Conservation (phyloP, 176 grass and related monocot species). For the Echinochloa phyllopogon region DNA sequence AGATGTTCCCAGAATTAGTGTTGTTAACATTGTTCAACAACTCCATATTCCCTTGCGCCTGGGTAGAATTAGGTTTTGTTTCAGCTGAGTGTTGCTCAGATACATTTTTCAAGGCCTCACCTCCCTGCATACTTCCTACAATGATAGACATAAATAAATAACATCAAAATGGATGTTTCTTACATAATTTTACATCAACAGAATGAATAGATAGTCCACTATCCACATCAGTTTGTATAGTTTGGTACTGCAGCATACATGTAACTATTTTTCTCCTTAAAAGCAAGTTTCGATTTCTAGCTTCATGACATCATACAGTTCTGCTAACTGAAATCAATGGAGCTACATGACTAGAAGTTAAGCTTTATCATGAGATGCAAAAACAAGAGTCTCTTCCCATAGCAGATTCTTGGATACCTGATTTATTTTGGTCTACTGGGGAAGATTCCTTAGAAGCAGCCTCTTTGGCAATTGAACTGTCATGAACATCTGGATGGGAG, state of each 20-base stretch:
- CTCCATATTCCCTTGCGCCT: slow-evolving; percentile 44
- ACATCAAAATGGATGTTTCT: slow-evolving; percentile 28
- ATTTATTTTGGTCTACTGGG: slow-evolving; percentile 39
- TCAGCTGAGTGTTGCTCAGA: slow-evolving; percentile 42
- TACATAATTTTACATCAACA: not conserved
- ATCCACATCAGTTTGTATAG: slow-evolving; percentile 9
- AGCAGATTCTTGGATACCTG: slow-evolving; percentile 33
- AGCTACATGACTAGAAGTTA: not conserved
- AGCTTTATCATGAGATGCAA: slow-evolving; percentile 11
- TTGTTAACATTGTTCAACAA: slow-evolving; percentile 37
- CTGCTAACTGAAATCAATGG: slow-evolving; percentile 27
- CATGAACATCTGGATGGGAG: slow-evolving; percentile 94
- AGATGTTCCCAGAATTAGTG: slow-evolving; percentile 36
- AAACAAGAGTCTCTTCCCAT: slow-evolving; percentile 13
- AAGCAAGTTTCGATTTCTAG: slow-evolving; percentile 12
- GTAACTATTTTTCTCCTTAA: not conserved
- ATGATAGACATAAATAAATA: slow-evolving; percentile 38
- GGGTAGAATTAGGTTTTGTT: slow-evolving; percentile 47
- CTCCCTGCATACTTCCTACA: slow-evolving; percentile 47
- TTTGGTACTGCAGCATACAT: not conserved
- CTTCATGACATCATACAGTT: not conserved
- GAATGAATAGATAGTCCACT: slow-evolving; percentile 23
- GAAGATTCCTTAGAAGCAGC: slow-evolving; percentile 53
- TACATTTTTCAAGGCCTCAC: slow-evolving; percentile 36
- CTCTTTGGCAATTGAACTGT: slow-evolving; percentile 67